Percentiles rank a stretch among this genome's conserved stretches.
phyloP scores from a whole-genome alignment of 2,329 filamentous ascomycete species.

The Ilyonectria mors-panacis region DNA sequence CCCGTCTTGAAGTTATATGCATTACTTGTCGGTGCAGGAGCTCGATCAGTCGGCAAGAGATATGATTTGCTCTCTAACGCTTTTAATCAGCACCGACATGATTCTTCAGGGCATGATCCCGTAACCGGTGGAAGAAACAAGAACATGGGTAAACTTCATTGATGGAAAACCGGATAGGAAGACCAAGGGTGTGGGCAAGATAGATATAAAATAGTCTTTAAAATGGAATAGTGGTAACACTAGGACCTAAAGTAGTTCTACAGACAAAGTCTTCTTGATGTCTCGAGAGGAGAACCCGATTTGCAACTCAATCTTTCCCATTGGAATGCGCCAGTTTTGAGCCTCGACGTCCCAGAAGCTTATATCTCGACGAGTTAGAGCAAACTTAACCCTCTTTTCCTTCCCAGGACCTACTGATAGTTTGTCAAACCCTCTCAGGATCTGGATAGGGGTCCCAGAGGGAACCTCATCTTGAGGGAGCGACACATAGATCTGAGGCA shows the following conservation, averaged over 20 bases:
- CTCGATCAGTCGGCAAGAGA: too few species aligned
- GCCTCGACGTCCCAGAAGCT: constrained; percentile 76
- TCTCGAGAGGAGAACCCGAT: neutral
- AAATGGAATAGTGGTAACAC: too few species aligned
- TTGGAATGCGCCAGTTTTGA: constrained; percentile 68
- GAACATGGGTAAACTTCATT: too few species aligned
- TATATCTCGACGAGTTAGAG: constrained; percentile 71
- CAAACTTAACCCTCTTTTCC: constrained; percentile 66
- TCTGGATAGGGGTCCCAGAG: constrained; percentile 64
- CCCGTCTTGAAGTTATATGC: too few species aligned
- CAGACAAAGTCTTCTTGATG: neutral
- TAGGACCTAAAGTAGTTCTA: neutral
- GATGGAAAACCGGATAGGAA: too few species aligned
- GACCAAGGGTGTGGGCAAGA: too few species aligned
- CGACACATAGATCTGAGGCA: constrained; percentile 69
- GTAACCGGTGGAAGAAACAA: too few species aligned
- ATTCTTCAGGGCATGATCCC: too few species aligned
- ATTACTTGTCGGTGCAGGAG: too few species aligned
- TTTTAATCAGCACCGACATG: too few species aligned
- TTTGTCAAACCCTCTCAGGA: constrained; percentile 75
- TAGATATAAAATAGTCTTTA: too few species aligned
- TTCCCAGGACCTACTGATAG: constrained; percentile 70
- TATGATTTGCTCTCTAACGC: too few species aligned
- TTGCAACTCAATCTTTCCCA: neutral
- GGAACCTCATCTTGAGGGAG: constrained; percentile 53